These are phyloP conservation scores for Calamus simplicifolius DNA, from an alignment of 176 grass and related monocot species.

Conservation along the genomic window DNA sequence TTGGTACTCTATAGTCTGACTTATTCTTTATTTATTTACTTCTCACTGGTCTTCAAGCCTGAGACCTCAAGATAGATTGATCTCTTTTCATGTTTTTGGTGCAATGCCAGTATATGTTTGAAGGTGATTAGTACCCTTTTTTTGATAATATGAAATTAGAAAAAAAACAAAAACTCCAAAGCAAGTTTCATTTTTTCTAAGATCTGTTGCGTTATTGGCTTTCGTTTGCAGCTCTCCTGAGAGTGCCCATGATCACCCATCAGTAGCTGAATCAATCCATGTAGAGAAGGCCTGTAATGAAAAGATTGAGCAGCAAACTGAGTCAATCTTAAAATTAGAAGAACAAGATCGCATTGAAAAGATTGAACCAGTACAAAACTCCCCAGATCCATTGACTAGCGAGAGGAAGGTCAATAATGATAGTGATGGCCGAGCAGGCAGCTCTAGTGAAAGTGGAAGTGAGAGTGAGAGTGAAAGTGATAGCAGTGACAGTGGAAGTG, in stretches of 20 bases:
- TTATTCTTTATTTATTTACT: no score
- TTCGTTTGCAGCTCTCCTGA: conserved; percentile 32
- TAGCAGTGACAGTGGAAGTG: conserved; percentile 82
- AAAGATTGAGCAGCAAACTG: conserved; percentile 42
- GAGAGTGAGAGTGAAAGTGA: conserved; percentile 88
- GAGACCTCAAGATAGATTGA: no score
- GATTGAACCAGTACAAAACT: conserved; percentile 33
- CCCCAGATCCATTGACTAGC: conserved; percentile 32
- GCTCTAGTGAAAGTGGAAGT: conserved; percentile 75
- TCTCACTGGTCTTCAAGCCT: no score
- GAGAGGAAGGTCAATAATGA: conserved; percentile 39
- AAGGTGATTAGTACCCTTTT: no score
- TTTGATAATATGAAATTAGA: no score
- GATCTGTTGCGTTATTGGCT: background rate
- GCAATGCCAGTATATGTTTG: no score
- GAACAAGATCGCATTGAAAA: conserved; percentile 48
- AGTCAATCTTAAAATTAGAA: conserved; percentile 40
- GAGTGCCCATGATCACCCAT: conserved; percentile 25
- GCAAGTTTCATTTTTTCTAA: background rate
- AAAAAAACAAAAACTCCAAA: no score
- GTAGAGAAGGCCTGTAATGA: conserved; percentile 32
- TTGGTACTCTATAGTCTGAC: no score
- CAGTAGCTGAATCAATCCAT: conserved; percentile 15
- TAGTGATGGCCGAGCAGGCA: conserved; percentile 57
- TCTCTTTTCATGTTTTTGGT: no score